Percentiles rank a stretch among this genome's conserved stretches.
phyloP scores from a whole-genome alignment of 148 eudicot genomes.

The Silene conica region DNA sequence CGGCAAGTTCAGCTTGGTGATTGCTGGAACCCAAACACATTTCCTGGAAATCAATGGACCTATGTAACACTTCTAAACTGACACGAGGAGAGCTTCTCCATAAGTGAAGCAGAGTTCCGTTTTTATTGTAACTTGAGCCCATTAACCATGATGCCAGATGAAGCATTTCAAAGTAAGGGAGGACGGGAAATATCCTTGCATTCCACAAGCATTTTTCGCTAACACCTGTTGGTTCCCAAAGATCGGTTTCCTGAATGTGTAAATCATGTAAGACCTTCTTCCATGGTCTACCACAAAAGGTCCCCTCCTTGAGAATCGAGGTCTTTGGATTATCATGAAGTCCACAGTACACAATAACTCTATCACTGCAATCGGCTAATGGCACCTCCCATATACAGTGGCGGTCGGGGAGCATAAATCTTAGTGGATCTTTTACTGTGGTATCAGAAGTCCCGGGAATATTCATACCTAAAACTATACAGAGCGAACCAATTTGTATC shows the following conservation, averaged over 20 bases:
- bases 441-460: slow-evolving; percentile 39
- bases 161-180: slow-evolving; percentile 79
- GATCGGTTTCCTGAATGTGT: slow-evolving; percentile 60
- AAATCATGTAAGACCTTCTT: slow-evolving; percentile 70
- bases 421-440: slow-evolving; percentile 32
- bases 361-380: slow-evolving; percentile 56
- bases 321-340: slow-evolving; percentile 94
- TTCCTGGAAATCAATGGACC: slow-evolving; percentile 73
- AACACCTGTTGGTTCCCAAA: slow-evolving; percentile 45
- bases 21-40: slow-evolving; percentile 75
- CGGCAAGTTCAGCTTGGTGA: slow-evolving; percentile 90
- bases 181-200: slow-evolving; percentile 79
- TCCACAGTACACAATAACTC: slow-evolving; percentile 87
- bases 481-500: slow-evolving; percentile 79
- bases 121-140: slow-evolving; percentile 52
- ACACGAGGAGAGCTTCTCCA: slow-evolving; percentile 71
- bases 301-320: slow-evolving; percentile 59
- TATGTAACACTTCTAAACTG: slow-evolving; percentile 86
- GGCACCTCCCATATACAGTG: slow-evolving; percentile 99
- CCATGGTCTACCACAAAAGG: slow-evolving; percentile 98
- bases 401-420: slow-evolving; percentile 92
- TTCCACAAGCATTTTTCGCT: slow-evolving; percentile 86
- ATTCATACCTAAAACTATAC: slow-evolving; percentile 73
- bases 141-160: slow-evolving; percentile 75
- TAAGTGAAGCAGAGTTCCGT: slow-evolving; percentile 36